These are phyloP conservation scores for Starmerella powellii DNA, from an alignment of 805 yeast species.

Conservation along the genomic window DNA sequence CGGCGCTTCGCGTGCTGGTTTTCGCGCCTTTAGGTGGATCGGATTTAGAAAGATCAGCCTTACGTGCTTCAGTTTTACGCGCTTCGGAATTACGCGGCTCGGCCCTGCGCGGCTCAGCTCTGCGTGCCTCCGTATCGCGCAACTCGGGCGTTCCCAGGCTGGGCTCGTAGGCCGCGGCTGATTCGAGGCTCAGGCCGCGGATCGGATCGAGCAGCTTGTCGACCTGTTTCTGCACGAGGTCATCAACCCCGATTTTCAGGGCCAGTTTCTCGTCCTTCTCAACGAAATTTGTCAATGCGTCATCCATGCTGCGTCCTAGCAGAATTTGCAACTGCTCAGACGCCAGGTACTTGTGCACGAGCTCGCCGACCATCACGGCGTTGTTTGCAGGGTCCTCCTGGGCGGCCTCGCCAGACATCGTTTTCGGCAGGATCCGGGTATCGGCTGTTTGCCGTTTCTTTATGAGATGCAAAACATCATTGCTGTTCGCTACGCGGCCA, in stretches of 20 bases:
- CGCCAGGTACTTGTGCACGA: slow-evolving; percentile 51
- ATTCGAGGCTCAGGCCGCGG: neutral
- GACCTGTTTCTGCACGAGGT: slow-evolving; percentile 24
- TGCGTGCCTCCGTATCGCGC: too few relatives aligned
- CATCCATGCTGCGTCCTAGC: slow-evolving; percentile 63
- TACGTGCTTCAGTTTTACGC: too few relatives aligned
- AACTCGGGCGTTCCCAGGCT: too few relatives aligned
- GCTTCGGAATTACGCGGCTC: too few relatives aligned
- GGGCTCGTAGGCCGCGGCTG: neutral
- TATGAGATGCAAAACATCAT: slow-evolving; percentile 66
- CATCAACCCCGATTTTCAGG: slow-evolving; percentile 36
- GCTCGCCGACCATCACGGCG: slow-evolving; percentile 24
- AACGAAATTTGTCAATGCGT: slow-evolving; percentile 59
- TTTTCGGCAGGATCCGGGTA: neutral
- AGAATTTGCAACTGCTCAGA: slow-evolving; percentile 55
- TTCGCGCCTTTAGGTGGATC: too few relatives aligned
- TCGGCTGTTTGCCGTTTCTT: slow-evolving; percentile 30
- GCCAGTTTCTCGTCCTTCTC: slow-evolving; percentile 74
- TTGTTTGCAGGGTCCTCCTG: neutral
- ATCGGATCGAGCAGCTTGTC: slow-evolving; percentile 8
- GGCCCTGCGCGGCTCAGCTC: too few relatives aligned
- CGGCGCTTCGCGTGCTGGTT: neutral
- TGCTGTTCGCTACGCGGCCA: slow-evolving; percentile 81
- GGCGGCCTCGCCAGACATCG: slow-evolving; percentile 5
- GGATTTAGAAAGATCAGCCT: too few relatives aligned